phyloP scores from a whole-genome alignment of 2,329 filamentous ascomycete species.

The Neoascochyta sp. region DNA sequence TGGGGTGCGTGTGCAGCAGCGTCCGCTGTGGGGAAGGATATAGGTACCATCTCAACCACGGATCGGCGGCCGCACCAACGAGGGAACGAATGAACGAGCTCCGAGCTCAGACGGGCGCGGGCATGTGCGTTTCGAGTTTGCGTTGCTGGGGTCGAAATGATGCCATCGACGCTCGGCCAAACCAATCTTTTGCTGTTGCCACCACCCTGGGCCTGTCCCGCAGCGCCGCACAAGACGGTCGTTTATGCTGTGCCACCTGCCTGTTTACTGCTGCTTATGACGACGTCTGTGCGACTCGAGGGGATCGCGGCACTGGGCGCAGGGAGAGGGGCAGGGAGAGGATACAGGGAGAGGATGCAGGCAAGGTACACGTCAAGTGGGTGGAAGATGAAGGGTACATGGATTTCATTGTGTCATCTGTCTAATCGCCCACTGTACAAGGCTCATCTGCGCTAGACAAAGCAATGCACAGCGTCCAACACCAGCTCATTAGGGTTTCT shows the following conservation, averaged over 20 bases:
- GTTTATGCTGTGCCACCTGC: constrained; percentile 11
- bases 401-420: constrained; percentile 12
- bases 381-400: neutral
- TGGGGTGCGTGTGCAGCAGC: constrained; percentile 6
- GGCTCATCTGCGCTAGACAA: constrained; percentile 21
- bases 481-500: constrained; percentile 13
- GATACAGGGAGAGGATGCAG: neutral
- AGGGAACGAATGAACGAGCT: neutral
- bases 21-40: constrained; percentile 5
- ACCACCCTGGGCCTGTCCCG: constrained; percentile 10
- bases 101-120: constrained; percentile 3
- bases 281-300: constrained; percentile 3
- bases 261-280: constrained; percentile 3
- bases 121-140: constrained; percentile 1
- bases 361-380: constrained; percentile 2
- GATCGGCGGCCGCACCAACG: neutral
- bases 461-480: constrained; percentile 20
- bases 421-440: constrained; percentile 23
- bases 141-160: neutral
- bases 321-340: neutral
- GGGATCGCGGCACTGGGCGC: neutral
- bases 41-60: constrained; percentile 4
- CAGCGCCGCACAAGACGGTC: constrained; percentile 6
- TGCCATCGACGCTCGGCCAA: too few species aligned
- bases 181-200: constrained; percentile 2